These are phyloP conservation scores for Linnemannia elongata DNA, from an alignment of 192 early-diverging fungal species.

Conservation along the genomic window DNA sequence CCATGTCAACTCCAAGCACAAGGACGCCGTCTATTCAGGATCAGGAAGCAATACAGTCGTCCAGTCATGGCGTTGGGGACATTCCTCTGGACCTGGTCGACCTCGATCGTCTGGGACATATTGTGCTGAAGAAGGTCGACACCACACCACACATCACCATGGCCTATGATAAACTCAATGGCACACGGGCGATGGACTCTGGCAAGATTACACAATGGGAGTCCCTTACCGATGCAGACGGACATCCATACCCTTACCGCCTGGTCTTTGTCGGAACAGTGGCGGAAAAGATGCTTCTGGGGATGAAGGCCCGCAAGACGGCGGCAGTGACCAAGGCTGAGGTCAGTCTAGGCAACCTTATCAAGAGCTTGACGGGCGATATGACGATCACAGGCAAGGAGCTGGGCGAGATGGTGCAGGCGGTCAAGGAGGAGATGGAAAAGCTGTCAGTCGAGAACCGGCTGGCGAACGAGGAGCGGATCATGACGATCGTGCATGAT, in stretches of 20 bases:
- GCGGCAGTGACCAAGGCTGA: background rate
- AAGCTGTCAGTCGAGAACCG: slow-evolving; percentile 30
- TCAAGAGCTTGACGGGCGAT: slow-evolving; percentile 21
- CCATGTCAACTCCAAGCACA: background rate
- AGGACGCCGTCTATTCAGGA: background rate
- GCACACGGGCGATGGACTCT: slow-evolving; percentile 30
- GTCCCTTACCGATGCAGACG: background rate
- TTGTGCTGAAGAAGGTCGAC: slow-evolving; percentile 6
- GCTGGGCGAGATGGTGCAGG: slow-evolving; percentile 20
- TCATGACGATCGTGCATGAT: slow-evolving; percentile 41
- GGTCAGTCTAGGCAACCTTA: slow-evolving; percentile 32
- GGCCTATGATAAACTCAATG: slow-evolving; percentile 44
- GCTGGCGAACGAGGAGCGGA: slow-evolving; percentile 26
- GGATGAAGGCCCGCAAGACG: slow-evolving; percentile 24
- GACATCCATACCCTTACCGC: background rate
- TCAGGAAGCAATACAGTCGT: background rate
- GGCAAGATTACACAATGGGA: slow-evolving; percentile 28
- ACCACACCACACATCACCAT: slow-evolving; percentile 29
- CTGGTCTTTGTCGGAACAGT: slow-evolving; percentile 42
- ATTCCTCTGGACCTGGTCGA: slow-evolving; percentile 5
- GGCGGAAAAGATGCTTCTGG: slow-evolving; percentile 32
- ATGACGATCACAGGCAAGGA: slow-evolving; percentile 19
- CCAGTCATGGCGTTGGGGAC: background rate
- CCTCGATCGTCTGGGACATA: slow-evolving; percentile 22
- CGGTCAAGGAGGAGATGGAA: slow-evolving; percentile 47